A percentile compares a stretch with the other conserved stretches of the same genome.
These are phyloP conservation scores for Trichosporon coremiiforme DNA, from an alignment of 1,284 basidiomycete genomes.

Conservation along the genomic window DNA sequence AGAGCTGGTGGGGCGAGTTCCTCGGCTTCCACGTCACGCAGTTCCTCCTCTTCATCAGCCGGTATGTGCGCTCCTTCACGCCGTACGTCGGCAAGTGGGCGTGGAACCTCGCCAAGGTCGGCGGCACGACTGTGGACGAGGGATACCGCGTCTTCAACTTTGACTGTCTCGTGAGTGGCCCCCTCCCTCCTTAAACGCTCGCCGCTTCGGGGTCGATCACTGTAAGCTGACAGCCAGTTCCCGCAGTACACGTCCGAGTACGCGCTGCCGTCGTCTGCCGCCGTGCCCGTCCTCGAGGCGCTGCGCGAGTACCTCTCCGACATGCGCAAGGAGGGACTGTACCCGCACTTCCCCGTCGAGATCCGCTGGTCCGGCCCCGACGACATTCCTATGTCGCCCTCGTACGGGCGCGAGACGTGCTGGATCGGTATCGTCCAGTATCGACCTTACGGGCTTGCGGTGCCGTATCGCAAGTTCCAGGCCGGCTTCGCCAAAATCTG, in stretches of 20 bases:
- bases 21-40: slow-evolving; percentile 79
- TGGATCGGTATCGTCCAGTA: slow-evolving; percentile 98
- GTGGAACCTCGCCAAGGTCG: slow-evolving; percentile 49
- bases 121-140: slow-evolving; percentile 64
- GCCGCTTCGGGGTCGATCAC: no score
- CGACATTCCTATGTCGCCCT: slow-evolving; percentile 92
- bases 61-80: slow-evolving; percentile 50
- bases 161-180: slow-evolving; percentile 59
- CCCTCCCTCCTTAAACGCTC: no score
- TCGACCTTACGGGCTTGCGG: slow-evolving; percentile 85
- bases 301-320: background rate
- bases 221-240: slow-evolving; percentile 61
- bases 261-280: slow-evolving; percentile 64
- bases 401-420: slow-evolving; percentile 74
- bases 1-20: slow-evolving; percentile 63
- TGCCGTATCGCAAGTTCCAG: slow-evolving; percentile 85
- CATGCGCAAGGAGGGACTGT: slow-evolving; percentile 62
- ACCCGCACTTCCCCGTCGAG: slow-evolving; percentile 91
- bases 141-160: slow-evolving; percentile 79
- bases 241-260: slow-evolving; percentile 90
- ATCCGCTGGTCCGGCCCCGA: slow-evolving; percentile 85
- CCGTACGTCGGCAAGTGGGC: slow-evolving; percentile 54
- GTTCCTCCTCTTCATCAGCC: slow-evolving; percentile 68
- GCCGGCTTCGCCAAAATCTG: slow-evolving; percentile 76
- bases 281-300: slow-evolving; percentile 44